Evolutionary conservation across 2,329 filamentous ascomycete genomes (phyloP).

Genomic region (Diaporthe destruens): DNA sequence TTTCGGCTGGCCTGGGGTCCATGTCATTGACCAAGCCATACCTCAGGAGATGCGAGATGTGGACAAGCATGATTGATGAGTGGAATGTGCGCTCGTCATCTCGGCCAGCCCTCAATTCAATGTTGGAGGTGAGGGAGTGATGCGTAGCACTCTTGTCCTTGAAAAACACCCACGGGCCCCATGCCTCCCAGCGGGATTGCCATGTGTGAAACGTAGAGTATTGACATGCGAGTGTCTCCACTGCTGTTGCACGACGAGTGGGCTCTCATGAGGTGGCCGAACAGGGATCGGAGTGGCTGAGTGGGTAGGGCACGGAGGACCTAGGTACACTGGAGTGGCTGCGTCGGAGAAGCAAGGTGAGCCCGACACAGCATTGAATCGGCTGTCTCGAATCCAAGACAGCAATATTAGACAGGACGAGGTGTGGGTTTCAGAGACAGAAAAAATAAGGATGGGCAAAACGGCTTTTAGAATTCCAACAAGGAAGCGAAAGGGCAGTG

Average conservation of each 20-base stretch:
- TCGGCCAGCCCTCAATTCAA: neutral
- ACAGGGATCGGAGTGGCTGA: constrained; percentile 15
- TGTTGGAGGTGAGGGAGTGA: neutral
- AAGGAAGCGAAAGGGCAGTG: neutral
- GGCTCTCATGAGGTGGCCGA: neutral
- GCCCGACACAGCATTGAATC: constrained; percentile 31
- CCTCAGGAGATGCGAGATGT: neutral
- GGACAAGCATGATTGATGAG: neutral
- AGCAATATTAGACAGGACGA: constrained; percentile 26
- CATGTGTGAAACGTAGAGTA: neutral
- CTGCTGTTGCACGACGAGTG: neutral
- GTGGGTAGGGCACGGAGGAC: no score
- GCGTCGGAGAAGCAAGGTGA: constrained; percentile 31
- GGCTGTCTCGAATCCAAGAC: constrained; percentile 30
- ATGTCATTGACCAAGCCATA: neutral
- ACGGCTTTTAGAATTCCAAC: neutral
- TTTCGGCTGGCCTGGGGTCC: neutral
- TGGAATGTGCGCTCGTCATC: no score
- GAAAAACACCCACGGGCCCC: neutral
- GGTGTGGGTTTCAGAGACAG: constrained; percentile 4
- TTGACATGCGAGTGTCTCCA: neutral
- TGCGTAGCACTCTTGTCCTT: neutral
- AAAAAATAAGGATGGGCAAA: neutral
- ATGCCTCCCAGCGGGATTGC: neutral
- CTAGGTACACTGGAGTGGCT: no score